Percentiles rank a stretch among this genome's conserved stretches.
These are phyloP conservation scores for Nevesoporus exiguus DNA, from an alignment of 768 basidiomycete species.

Conservation along the genomic window DNA sequence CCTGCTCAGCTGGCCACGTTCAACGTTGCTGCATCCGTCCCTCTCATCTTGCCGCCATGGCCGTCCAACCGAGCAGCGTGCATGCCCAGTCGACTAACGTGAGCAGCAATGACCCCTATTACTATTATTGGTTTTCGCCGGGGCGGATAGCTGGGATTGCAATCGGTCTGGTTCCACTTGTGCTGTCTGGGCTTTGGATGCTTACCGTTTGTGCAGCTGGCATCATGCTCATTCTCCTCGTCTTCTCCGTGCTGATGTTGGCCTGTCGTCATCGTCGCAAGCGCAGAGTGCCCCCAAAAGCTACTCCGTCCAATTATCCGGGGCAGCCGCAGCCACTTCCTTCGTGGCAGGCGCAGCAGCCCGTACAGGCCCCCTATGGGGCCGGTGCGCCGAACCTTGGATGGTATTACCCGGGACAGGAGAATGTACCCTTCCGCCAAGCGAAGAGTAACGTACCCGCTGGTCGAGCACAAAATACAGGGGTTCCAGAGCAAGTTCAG, in stretches of 20 bases:
- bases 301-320: not conserved
- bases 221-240: conserved; percentile 5
- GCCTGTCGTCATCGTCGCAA: conserved; percentile 9
- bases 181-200: not conserved
- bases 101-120: not conserved
- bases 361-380: not conserved
- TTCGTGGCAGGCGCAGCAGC: conserved; percentile 10
- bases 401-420: conserved; percentile 6
- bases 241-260: conserved; percentile 2
- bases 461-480: not conserved
- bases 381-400: not conserved
- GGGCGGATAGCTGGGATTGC: conserved; percentile 26
- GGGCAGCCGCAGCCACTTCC: conserved; percentile 5
- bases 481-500: not conserved
- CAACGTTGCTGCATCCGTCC: not conserved
- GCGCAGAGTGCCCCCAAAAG: not conserved
- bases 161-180: conserved; percentile 16
- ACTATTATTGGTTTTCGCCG: conserved; percentile 22
- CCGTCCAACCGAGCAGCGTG: conserved; percentile 1
- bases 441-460: not conserved
- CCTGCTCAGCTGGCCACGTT: not conserved
- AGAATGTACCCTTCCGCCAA: not conserved
- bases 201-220: conserved; percentile 9
- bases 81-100: conserved; percentile 9
- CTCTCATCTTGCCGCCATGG: conserved; percentile 7